Base-by-base conservation (phyloP, 2,329 filamentous ascomycete species). In the Sclerotinia spermophila region DNA sequence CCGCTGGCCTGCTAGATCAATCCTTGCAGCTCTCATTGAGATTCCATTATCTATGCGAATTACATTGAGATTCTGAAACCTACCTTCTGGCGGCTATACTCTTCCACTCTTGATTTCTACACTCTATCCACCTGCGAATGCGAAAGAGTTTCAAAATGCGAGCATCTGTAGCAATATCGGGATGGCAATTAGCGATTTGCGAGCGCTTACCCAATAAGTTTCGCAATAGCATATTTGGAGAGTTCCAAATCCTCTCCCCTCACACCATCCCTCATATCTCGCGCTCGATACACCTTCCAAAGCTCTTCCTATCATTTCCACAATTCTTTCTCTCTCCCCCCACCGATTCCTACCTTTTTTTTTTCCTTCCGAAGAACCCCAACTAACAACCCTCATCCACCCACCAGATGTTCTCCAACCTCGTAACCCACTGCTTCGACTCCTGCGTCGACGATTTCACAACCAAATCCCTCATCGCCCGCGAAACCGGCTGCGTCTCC, bases 361-460 rank as follows among this genome's bases (percentile, higher is more conserved):
- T 17, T 44, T 61, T 30, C 15, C 40, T 24, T 15, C 17, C n/a
- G 21, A 59, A 48, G 30, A 19, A 35, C 30, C 15, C 48, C 35
- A 42, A 55, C 59, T 56, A 64, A 69, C 19, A 58, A 33, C 27
- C 62, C 24, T 35, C 17, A 24, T 27, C 42, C 42, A 27, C 24
- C 40, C 30, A 30, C n/a, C 73, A 88, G 86, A 83, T 88, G 81
- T 87, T 87, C 78, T 84, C 83, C 79, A 90, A 88, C 83, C 86
- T 92, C 69, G 91, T 94, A 78, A 90, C 93, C 82, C 88, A 90
- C 83, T 99, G 96, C 89, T 99, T 99, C 87, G 90, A 93, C 81
- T 91, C 96, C 83, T 99, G 96, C 86, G 89, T 99, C 83, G 95
- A 94, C 83, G 94, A 98, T 86, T 99, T 99, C 88, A 97, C 94